Base-by-base conservation (phyloP, 352 stramenopile genomes). In the Phytophthora europaea region DNA sequence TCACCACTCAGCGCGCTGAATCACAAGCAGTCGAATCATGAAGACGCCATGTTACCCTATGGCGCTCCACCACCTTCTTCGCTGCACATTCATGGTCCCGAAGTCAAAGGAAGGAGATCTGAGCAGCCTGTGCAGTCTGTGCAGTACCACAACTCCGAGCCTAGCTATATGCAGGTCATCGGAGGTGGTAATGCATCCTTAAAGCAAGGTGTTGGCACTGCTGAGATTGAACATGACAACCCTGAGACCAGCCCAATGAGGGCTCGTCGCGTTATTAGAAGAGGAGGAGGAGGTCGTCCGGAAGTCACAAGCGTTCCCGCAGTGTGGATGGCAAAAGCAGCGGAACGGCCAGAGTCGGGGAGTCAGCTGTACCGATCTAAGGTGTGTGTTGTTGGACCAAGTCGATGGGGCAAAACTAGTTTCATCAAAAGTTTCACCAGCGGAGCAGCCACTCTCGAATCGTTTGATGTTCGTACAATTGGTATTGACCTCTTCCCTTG, bases 401-500 rank as follows among this genome's bases (percentile, higher is more conserved):
- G 63, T 12, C 38, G 58, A 13, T 79, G 66, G 70, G 73, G 77
- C 4, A 84, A 81, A 43, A 84, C 77, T 0, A 81, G 73, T 36
- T 60, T 84, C 45, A 75, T 81, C 50, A 76, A 76, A 38, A 80
- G 63, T 36, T 61, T 81, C n/a, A 63, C 20, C 13, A 56, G 43
- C n/a, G 61, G 65, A n/a, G 13, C 40, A 22, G 34, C 64, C 3
- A 64, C 43, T 2, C 56, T 79, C 5, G 64, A 73, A 22, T 34
- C 58, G 7, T 65, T 66, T 15, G 70, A 80, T 38, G 45, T 71
- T 20, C 77, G 73, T 3, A 84, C 77, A 2, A 76, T 81, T 52
- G 77, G 77, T 7, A 79, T 84, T 20, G 73, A 84, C 16, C 52
- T 83, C 7, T 67, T 79, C n/a, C 28, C 72, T 3, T 81, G 68